Base-by-base conservation (phyloP, 228 moss, liverwort and hornwort genomes). In the Sphagnum magellanicum region DNA sequence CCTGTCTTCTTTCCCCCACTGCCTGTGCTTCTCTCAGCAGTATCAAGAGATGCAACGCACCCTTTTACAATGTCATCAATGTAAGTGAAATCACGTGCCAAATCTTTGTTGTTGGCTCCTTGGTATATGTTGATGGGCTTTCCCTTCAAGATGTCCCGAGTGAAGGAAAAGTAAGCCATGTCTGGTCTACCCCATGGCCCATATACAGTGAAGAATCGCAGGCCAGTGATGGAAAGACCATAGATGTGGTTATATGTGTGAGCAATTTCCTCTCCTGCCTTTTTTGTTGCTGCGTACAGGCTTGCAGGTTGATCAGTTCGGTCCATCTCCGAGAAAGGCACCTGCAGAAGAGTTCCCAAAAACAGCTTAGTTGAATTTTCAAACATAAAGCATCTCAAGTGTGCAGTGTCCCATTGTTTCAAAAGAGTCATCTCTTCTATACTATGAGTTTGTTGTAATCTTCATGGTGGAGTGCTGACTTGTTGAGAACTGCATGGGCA, bases 91-190 rank as follows among this genome's bases (percentile, higher is more conserved):
- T 84, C 84, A 11, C 84, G 78, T 52, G 84, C 81, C 61, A 84
- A 69, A 52, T 84, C 81, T 75, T 78, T 81, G 48, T 80, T 75
- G 59, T 78, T 75, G 68, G 61, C 73, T 15, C 81, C 81, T 6
- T 77, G 75, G 76, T 84, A 84, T 50, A 84, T 78, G 73, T 53
- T 84, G 67, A 84, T 84, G 14, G 78, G 3, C 59, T 78, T 78
- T 16, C 81, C 73, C 49, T 73, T 72, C 48, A 84, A 68, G 49
- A 84, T 84, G 60, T 84, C 78, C 69, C 71, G 73, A 48, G 84
- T 81, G 75, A 84, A 84, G 78, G 81, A 84, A 73, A 81, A 84
- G 61, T 84, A 84, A n/a, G 84, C 84, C 84, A 84, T 84, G 62
- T 84, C 81, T 69, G 84, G 84, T 68, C 81, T 78, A 16, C 84